Evolutionary conservation across 148 eudicot genomes (phyloP).

Genomic region (Linanthus parryae): DNA sequence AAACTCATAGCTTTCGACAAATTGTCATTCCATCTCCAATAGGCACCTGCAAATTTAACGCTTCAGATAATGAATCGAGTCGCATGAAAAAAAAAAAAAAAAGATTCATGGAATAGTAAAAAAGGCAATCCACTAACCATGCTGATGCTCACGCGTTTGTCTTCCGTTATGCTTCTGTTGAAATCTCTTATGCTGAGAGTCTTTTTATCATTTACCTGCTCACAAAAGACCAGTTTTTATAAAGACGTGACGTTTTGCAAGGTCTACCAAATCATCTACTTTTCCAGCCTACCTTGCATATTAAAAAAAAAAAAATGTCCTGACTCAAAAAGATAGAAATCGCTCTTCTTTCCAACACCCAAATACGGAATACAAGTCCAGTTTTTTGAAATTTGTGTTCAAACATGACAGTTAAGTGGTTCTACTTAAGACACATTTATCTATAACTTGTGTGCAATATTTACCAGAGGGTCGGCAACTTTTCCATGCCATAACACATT

Average conservation of each 20-base stretch:
- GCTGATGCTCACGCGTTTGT: conserved; percentile 74
- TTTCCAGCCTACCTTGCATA: too few species aligned
- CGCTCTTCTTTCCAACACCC: too few species aligned
- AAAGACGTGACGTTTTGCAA: neutral
- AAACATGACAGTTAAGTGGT: too few species aligned
- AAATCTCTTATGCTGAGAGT: conserved; percentile 67
- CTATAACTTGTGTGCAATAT: too few species aligned
- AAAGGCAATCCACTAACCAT: conserved; percentile 28
- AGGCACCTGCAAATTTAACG: conserved; percentile 43
- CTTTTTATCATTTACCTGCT: conserved; percentile 59
- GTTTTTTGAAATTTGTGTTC: too few species aligned
- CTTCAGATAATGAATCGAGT: neutral
- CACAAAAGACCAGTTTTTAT: conserved; percentile 10
- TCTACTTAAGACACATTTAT: too few species aligned
- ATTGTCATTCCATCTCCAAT: conserved; percentile 99
- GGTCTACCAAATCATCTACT: conserved; percentile 5
- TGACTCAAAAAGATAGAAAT: too few species aligned
- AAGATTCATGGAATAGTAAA: neutral
- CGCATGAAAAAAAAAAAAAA: neutral
- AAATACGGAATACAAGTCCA: too few species aligned
- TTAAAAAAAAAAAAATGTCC: too few species aligned
- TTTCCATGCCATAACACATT: conserved; percentile 97
- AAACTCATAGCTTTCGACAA: conserved; percentile 59
- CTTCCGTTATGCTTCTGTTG: conserved; percentile 56
- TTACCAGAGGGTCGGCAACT: conserved; percentile 80